Evolutionary conservation across 2,329 filamentous ascomycete genomes (phyloP), one percentile per base, ranked within the genome.

Genomic region (Neofusicoccum cordaticola): DNA sequence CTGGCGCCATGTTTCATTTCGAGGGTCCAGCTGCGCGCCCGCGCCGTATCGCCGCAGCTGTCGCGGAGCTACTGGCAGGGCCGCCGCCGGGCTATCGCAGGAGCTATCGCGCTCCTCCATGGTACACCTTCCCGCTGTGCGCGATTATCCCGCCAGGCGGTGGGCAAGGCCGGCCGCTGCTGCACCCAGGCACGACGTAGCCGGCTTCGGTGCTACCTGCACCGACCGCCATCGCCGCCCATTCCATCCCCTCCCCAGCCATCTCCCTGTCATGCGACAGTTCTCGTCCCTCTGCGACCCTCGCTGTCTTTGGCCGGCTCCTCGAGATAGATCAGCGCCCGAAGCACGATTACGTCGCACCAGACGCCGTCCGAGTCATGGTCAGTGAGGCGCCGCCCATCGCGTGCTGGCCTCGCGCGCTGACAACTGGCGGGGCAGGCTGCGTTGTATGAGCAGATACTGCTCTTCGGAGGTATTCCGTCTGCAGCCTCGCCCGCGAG

Each of bases 401-500:
- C 37, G 52, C 37, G 56, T 60, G 41, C 56, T 31, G 11, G 15
- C 41, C 9, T 35, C 41, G 37, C 27, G n/a, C 41, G 31, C 42
- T 60, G 22, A 60, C 56, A 8, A 37, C 13, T 13, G 56, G 41
- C 56, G 62, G 42, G 42, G 42, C 62, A 64, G 62, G 51, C 15
- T 58, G 62, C 62, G 39, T 61, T 70, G 22, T 76, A 77, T 63
- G 76, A 81, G 42, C 79, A 82, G 66, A 79, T 84, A 70, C 82
- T 98, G 67, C 86, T 98, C 27, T 90, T 98, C 67, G 94, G 94
- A 63, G 95, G 58, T 65, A 39, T 31, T 27, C n/a, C 27, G n/a
- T 50, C 12, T 45, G 47, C 44, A 22, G 35, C 41, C 22, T 35
- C 27, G 35, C 22, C 47, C 50, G 9, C n/a, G 34, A 44, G 42